Base-by-base conservation (phyloP, 805 yeast genomes). In the Candida verbasci region DNA sequence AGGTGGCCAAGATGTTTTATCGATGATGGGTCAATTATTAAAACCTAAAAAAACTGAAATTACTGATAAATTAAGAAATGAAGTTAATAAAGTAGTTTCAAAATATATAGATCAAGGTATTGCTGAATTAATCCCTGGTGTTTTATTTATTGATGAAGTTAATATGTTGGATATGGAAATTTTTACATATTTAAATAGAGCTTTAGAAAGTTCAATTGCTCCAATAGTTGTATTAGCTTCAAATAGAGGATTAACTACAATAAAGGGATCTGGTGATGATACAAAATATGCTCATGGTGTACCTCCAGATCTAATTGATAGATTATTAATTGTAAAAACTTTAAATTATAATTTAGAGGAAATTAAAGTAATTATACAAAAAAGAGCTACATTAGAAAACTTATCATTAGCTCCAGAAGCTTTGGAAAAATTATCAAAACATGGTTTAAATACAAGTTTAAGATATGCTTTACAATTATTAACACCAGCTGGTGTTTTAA, bases 111-210 rank as follows among this genome's bases (percentile, higher is more conserved):
- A 91, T 61, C 97, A 93, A 67, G 98, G 98, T 42, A 86, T 91
- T 37, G 99, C 99, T 9, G 97, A 91, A 64, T 74, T 93, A 33
- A 86, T 93, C 40, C 99, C 99, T 1, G 99, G 99, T 52, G 99
- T 93, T 12, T 70, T 93, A 49, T 93, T 93, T 61, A 88, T 93
- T 49, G 99, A 93, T 62, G 99, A 93, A 67, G 97, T 89, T 34
- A 96, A 93, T 65, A 93, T 93, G 97, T 78, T 93, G 46, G 99
- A 93, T 61, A 83, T 93, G 52, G 99, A 93, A 63, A 82, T 96
- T 53, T 93, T 93, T 57, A 85, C 97, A 12, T 93, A 86, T 62
- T 76, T 93, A 50, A 93, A 93, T 67, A 79, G 95, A 46, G 97
- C 97, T 8, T 72, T 93, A 45, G 98, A 93, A 63, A 81, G 89